These are phyloP conservation scores for Cucumis melo DNA, from an alignment of 306 rosid species.

Conservation along the genomic window DNA sequence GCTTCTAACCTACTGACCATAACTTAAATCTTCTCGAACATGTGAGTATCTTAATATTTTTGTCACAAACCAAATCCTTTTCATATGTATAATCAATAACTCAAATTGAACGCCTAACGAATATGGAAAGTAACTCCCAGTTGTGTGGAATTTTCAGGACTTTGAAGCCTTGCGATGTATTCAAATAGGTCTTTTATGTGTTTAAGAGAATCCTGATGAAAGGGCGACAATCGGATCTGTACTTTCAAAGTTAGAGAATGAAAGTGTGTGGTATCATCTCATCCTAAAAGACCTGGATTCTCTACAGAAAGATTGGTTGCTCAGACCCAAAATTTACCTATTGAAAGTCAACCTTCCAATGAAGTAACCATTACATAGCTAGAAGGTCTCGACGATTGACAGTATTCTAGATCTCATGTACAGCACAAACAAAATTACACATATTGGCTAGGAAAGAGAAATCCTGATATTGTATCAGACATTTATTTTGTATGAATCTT, in stretches of 20 bases:
- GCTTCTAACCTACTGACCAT: conserved; percentile 8
- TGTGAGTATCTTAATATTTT: background rate
- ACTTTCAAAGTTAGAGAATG: conserved; percentile 14
- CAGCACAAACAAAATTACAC: too few relatives aligned
- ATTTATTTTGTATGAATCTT: background rate
- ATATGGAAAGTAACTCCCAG: background rate
- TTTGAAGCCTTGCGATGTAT: conserved; percentile 14
- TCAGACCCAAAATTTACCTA: background rate
- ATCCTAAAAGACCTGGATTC: conserved; percentile 18
- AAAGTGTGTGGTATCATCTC: conserved; percentile 6
- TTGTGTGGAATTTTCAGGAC: background rate
- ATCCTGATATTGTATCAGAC: too few relatives aligned
- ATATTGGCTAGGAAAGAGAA: too few relatives aligned
- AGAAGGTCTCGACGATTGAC: background rate
- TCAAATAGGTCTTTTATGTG: conserved; percentile 20
- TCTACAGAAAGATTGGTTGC: background rate
- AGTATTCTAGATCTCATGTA: too few relatives aligned
- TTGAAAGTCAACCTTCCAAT: background rate
- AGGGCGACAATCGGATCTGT: conserved; percentile 21
- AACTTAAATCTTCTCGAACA: conserved; percentile 18
- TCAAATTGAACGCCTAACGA: background rate
- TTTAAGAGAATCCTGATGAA: conserved; percentile 12
- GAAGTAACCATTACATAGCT: conserved; percentile 6
- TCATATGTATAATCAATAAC: background rate
- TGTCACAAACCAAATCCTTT: too few relatives aligned